Conservation (phyloP, 1,139 yeast genomes). For the Entelexis paramagnoliae region DNA sequence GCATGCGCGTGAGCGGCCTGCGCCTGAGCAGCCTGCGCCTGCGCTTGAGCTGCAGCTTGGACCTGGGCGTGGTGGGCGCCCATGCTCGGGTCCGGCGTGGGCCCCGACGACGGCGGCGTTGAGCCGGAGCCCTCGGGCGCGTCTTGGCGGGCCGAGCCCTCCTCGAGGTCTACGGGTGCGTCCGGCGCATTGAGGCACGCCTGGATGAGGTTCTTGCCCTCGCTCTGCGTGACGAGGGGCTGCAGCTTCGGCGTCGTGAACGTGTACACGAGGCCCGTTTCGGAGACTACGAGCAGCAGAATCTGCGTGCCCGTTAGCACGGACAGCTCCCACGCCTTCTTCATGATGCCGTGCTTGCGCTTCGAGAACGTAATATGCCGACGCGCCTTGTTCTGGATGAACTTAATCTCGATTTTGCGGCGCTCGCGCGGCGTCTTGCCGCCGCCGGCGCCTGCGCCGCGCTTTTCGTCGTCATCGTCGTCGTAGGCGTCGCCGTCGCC, state of each 20-base stretch:
- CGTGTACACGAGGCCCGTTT: conserved; percentile 96
- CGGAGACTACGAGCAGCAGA: conserved; percentile 82
- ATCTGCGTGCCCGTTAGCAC: conserved; percentile 97
- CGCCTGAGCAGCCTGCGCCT: conserved; percentile 19
- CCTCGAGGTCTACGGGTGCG: conserved; percentile 16
- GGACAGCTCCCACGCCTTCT: conserved; percentile 88
- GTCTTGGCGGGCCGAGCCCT: background rate
- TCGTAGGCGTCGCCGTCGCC: conserved; percentile 34
- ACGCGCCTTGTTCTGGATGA: conserved; percentile 92
- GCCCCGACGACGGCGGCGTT: conserved; percentile 5
- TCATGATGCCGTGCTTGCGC: conserved; percentile 98
- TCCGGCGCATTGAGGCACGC: conserved; percentile 95
- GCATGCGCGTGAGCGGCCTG: conserved; percentile 13
- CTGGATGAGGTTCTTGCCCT: conserved; percentile 92
- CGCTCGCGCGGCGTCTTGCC: conserved; percentile 48
- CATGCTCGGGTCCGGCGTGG: conserved; percentile 6
- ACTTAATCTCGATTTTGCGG: conserved; percentile 93
- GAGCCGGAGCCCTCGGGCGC: background rate
- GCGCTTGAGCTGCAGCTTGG: conserved; percentile 13
- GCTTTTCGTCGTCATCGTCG: conserved; percentile 48
- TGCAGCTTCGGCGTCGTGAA: conserved; percentile 96
- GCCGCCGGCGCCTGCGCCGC: conserved; percentile 39
- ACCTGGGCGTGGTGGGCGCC: conserved; percentile 14
- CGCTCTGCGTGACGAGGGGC: conserved; percentile 92
- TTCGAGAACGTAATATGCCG: conserved; percentile 96